Conservation (phyloP, 1,139 yeast genomes). For the Geotrichum bryndzae region DNA sequence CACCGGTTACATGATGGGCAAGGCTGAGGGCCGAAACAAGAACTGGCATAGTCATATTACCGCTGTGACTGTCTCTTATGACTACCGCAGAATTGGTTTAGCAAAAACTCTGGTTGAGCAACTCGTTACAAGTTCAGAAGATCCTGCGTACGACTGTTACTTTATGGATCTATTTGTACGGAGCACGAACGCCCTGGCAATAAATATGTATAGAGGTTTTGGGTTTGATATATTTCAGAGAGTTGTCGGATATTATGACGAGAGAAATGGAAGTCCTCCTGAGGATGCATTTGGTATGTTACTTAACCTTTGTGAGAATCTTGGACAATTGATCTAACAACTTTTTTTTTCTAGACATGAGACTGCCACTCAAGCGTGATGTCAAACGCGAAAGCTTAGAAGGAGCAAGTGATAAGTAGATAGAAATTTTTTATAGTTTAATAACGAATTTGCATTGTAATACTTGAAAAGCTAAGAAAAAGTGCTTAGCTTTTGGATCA, state of each 20-base stretch:
- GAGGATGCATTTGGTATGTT: constrained; percentile 88
- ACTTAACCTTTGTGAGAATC: constrained; percentile 11
- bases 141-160: constrained; percentile 49
- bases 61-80: constrained; percentile 85
- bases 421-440: neutral
- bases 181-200: constrained; percentile 74
- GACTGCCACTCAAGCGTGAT: constrained; percentile 52
- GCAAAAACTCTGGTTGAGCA: constrained; percentile 68
- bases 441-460: neutral
- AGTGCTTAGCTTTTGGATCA: neutral
- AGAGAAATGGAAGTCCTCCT: constrained; percentile 45
- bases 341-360: constrained; percentile 33
- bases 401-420: constrained; percentile 18
- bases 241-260: constrained; percentile 83
- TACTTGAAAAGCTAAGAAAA: neutral
- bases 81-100: constrained; percentile 75
- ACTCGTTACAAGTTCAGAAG: constrained; percentile 65
- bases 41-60: constrained; percentile 98
- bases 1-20: constrained; percentile 70
- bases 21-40: constrained; percentile 75
- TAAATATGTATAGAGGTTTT: constrained; percentile 72
- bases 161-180: constrained; percentile 89
- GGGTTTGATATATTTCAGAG: constrained; percentile 83
- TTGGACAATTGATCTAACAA: neutral
- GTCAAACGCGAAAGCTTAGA: constrained; percentile 31